phyloP scores from a whole-genome alignment of 2,329 filamentous ascomycete genomes.

The Aspergillus costaricaensis region DNA sequence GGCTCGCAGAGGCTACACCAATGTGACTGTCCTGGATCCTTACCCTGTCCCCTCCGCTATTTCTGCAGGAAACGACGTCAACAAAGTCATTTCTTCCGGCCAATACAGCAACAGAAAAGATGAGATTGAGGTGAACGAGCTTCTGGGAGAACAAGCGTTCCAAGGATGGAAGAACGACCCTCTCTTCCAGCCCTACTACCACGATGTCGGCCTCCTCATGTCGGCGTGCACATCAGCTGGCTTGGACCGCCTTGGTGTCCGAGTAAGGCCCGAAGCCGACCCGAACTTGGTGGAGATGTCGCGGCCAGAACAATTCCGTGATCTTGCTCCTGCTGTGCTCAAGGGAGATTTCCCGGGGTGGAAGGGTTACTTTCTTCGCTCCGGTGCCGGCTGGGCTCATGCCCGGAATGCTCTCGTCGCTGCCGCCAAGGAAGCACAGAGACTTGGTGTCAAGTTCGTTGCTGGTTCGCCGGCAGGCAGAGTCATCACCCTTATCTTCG shows the following conservation, averaged over 20 bases:
- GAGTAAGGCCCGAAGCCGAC: conserved; percentile 32
- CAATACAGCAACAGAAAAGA: conserved; percentile 37
- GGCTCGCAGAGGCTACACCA: conserved; percentile 46
- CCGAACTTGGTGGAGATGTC: conserved; percentile 39
- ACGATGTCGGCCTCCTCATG: conserved; percentile 47
- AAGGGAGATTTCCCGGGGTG: conserved; percentile 48
- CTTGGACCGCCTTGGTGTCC: conserved; percentile 38
- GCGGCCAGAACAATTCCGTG: conserved; percentile 48
- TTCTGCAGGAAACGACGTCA: conserved; percentile 51
- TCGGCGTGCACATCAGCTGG: conserved; percentile 46
- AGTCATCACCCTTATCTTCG: conserved; percentile 41
- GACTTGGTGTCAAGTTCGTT: conserved; percentile 51
- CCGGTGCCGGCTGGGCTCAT: conserved; percentile 55
- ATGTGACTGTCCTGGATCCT: conserved; percentile 51
- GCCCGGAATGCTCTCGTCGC: conserved; percentile 51
- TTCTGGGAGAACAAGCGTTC: conserved; percentile 35
- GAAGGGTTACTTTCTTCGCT: conserved; percentile 46
- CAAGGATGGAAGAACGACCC: conserved; percentile 49
- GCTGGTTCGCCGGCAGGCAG: conserved; percentile 42
- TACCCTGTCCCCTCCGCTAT: conserved; percentile 51
- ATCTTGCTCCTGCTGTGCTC: conserved; percentile 52
- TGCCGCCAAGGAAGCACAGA: conserved; percentile 47
- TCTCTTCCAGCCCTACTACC: conserved; percentile 49
- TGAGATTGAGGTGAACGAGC: conserved; percentile 25
- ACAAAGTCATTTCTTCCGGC: conserved; percentile 47